These are phyloP conservation scores for Phytophthora pisi DNA, from an alignment of 352 stramenopile genomes.

Conservation along the genomic window DNA sequence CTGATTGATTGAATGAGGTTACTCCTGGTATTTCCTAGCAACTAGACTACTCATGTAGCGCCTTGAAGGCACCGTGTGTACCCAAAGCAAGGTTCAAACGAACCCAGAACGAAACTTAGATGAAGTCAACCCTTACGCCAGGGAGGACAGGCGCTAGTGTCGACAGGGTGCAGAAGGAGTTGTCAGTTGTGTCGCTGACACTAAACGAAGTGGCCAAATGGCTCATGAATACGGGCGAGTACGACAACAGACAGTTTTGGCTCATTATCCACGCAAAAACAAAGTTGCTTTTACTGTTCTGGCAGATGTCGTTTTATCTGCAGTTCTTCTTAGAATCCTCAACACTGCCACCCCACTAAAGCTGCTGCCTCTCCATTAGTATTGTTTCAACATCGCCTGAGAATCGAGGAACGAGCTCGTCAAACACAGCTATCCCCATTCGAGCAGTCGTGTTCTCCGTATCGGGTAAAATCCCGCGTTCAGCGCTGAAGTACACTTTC, in stretches of 20 bases:
- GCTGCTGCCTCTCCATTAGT: background rate
- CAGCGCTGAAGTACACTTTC: constrained; percentile 14
- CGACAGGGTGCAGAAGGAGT: too few relatives aligned
- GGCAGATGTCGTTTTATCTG: background rate
- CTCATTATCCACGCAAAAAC: constrained; percentile 19
- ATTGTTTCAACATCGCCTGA: constrained; percentile 2
- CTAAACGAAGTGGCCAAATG: constrained; percentile 29
- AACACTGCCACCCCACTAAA: too few relatives aligned
- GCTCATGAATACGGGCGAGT: constrained; percentile 31
- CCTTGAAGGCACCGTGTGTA: too few relatives aligned
- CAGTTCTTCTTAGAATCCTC: too few relatives aligned
- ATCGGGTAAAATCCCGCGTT: background rate
- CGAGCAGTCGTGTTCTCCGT: constrained; percentile 1
- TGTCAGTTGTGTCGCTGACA: constrained; percentile 4
- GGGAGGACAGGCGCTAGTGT: too few relatives aligned
- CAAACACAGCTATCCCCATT: constrained; percentile 11
- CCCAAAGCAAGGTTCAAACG: too few relatives aligned
- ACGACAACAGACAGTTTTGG: constrained; percentile 35
- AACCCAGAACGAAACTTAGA: too few relatives aligned
- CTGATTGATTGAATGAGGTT: too few relatives aligned
- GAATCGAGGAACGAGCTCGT: constrained; percentile 8
- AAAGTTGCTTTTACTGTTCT: background rate
- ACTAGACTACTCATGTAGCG: too few relatives aligned
- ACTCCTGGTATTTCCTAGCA: too few relatives aligned
- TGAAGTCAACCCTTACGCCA: too few relatives aligned